phyloP scores from a whole-genome alignment of 2,329 filamentous ascomycete genomes.

The Neoarthrinium moseri region DNA sequence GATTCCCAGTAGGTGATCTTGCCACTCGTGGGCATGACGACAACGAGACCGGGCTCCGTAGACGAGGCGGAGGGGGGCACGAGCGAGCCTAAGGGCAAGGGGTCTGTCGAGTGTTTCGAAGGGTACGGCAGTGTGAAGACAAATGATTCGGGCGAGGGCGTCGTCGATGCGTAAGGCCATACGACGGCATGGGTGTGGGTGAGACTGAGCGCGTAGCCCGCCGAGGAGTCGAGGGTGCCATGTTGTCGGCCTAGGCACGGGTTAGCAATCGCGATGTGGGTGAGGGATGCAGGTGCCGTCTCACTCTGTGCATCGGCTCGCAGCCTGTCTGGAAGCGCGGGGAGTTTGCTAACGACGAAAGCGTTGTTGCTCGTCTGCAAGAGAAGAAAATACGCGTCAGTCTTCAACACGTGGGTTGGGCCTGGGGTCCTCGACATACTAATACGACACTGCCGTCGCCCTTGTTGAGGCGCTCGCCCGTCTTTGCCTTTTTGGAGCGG shows the following conservation, averaged over 20 bases:
- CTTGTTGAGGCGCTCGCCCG: slow-evolving; percentile 62
- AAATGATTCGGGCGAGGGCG: slow-evolving; percentile 72
- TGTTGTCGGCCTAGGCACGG: slow-evolving; percentile 55
- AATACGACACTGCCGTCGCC: slow-evolving; percentile 67
- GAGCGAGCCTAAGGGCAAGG: slow-evolving; percentile 78
- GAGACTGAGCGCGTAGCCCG: slow-evolving; percentile 75
- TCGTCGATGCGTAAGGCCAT: slow-evolving; percentile 80
- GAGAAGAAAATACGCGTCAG: slow-evolving; percentile 6
- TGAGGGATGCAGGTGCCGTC: slow-evolving; percentile 24
- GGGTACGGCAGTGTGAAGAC: slow-evolving; percentile 76
- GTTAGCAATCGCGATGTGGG: slow-evolving; percentile 11
- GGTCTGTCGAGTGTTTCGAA: slow-evolving; percentile 64
- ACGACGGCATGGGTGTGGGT: slow-evolving; percentile 81
- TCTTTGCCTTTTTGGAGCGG: slow-evolving; percentile 61
- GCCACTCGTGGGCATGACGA: slow-evolving; percentile 80
- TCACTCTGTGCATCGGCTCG: slow-evolving; percentile 65
- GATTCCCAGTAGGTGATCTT: slow-evolving; percentile 95
- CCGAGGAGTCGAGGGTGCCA: slow-evolving; percentile 63
- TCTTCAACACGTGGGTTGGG: background rate
- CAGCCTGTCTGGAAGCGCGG: slow-evolving; percentile 76
- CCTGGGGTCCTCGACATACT: slow-evolving; percentile 44
- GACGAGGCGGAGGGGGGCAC: slow-evolving; percentile 75
- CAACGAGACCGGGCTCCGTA: slow-evolving; percentile 81
- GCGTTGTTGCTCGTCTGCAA: slow-evolving; percentile 76
- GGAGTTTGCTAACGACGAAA: slow-evolving; percentile 82